Evolutionary conservation across 345 rosid species (phyloP).

Genomic region (Salix exigua): DNA sequence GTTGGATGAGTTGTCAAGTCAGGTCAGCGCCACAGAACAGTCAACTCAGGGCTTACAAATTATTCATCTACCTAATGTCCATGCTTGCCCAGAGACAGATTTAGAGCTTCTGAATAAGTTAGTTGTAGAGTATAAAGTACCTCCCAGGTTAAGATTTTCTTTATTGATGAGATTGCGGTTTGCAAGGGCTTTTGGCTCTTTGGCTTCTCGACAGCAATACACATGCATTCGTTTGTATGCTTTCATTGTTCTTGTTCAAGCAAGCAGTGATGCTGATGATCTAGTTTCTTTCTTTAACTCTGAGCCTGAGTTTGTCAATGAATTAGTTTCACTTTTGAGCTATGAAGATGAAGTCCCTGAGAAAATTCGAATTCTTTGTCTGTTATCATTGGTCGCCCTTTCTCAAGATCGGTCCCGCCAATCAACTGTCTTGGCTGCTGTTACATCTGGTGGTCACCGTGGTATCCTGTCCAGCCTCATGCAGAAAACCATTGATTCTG

Average conservation of each 20-base stretch:
- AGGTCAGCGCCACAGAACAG: slow-evolving; percentile 35
- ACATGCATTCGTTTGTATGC: slow-evolving; percentile 91
- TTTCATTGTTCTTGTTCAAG: slow-evolving; percentile 85
- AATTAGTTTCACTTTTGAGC: slow-evolving; percentile 74
- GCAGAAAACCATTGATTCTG: slow-evolving; percentile 90
- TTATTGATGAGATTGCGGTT: slow-evolving; percentile 79
- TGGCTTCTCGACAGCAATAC: slow-evolving; percentile 74
- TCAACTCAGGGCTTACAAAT: slow-evolving; percentile 58
- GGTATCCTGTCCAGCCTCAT: slow-evolving; percentile 86
- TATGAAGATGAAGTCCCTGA: slow-evolving; percentile 80
- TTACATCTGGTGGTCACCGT: slow-evolving; percentile 86
- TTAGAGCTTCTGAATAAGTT: slow-evolving; percentile 70
- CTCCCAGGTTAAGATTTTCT: slow-evolving; percentile 72
- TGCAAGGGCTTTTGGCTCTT: slow-evolving; percentile 84
- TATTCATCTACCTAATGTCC: slow-evolving; percentile 64
- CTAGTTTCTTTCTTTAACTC: slow-evolving; percentile 77
- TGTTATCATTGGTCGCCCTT: slow-evolving; percentile 81
- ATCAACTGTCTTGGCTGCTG: slow-evolving; percentile 74
- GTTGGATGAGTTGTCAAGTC: slow-evolving; percentile 36
- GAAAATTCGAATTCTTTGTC: slow-evolving; percentile 69
- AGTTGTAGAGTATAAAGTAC: slow-evolving; percentile 69
- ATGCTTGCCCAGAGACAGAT: slow-evolving; percentile 55
- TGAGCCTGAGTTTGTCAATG: slow-evolving; percentile 93
- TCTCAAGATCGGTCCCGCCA: slow-evolving; percentile 93
- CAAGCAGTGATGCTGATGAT: slow-evolving; percentile 73